These are phyloP conservation scores for Xylariaceae sp. DNA, from an alignment of 2,329 filamentous ascomycete species.

Conservation along the genomic window DNA sequence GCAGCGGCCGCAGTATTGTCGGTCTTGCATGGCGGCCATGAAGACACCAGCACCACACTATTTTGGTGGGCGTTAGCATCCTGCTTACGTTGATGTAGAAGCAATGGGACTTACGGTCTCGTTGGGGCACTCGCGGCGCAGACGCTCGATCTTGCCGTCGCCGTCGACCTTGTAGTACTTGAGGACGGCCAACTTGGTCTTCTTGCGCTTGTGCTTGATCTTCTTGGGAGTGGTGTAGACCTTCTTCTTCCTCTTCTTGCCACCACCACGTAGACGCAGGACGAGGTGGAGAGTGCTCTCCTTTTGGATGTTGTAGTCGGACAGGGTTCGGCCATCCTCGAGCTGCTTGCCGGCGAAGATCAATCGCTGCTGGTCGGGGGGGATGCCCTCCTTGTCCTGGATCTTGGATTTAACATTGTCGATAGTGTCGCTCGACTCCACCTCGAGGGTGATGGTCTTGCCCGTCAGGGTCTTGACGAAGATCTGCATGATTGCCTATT, in stretches of 20 bases:
- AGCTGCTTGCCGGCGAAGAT: slow-evolving; percentile 99
- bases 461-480: slow-evolving; percentile 91
- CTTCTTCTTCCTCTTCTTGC: slow-evolving; percentile 99
- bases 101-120: slow-evolving; percentile 67
- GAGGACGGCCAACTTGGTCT: slow-evolving; percentile 99
- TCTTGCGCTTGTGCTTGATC: slow-evolving; percentile 99
- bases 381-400: slow-evolving; percentile 99
- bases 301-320: slow-evolving; percentile 99
- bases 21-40: slow-evolving; percentile 99
- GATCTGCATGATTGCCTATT: slow-evolving; percentile 73
- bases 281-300: slow-evolving; percentile 98
- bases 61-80: slow-evolving; percentile 38
- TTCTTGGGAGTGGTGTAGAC: slow-evolving; percentile 99
- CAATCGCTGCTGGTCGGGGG: slow-evolving; percentile 97
- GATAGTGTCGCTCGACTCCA: slow-evolving; percentile 99
- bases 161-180: slow-evolving; percentile 99
- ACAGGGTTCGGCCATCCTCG: slow-evolving; percentile 97
- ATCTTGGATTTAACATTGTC: slow-evolving; percentile 99
- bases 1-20: slow-evolving; percentile 89
- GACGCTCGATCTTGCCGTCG: slow-evolving; percentile 99
- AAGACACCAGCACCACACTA: slow-evolving; percentile 99
- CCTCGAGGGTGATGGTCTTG: slow-evolving; percentile 99
- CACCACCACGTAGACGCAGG: slow-evolving; percentile 96
- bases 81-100: background rate
- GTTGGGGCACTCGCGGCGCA: slow-evolving; percentile 94